Evolutionary conservation across 2,329 filamentous ascomycete species (phyloP).

Genomic region (Nothopassalora personata): DNA sequence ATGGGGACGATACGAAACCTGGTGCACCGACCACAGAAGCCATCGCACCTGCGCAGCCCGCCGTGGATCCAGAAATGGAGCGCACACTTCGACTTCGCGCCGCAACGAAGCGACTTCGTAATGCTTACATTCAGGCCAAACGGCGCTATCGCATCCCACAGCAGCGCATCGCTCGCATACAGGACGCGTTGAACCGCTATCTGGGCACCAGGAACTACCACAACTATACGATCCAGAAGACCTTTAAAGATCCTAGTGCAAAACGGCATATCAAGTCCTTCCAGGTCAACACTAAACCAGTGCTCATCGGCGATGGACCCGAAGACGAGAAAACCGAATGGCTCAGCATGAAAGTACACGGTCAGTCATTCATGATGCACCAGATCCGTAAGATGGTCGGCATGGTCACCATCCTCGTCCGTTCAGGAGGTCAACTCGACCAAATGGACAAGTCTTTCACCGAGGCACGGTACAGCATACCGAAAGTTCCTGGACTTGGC

Average conservation of each 20-base stretch:
- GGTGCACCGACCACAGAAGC: not conserved
- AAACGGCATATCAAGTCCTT: constrained; percentile 93
- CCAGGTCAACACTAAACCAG: constrained; percentile 63
- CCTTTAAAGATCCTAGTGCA: constrained; percentile 71
- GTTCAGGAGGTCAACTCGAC: constrained; percentile 67
- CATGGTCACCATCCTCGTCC: constrained; percentile 77
- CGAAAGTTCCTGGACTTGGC: constrained; percentile 86
- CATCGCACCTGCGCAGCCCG: not conserved
- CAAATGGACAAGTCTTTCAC: constrained; percentile 72
- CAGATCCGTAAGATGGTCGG: constrained; percentile 99
- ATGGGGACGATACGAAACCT: not conserved
- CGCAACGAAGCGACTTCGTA: constrained; percentile 58
- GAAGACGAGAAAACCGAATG: constrained; percentile 70
- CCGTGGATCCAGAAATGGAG: constrained; percentile 16
- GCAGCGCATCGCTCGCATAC: constrained; percentile 66
- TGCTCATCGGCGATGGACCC: constrained; percentile 32
- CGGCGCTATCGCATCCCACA: constrained; percentile 75
- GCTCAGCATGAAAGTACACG: constrained; percentile 92
- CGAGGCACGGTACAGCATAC: constrained; percentile 70
- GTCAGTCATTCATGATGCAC: constrained; percentile 99
- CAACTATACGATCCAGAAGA: constrained; percentile 95
- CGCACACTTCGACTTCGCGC: constrained; percentile 35
- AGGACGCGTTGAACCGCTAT: constrained; percentile 69
- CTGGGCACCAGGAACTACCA: constrained; percentile 86
- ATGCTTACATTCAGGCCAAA: constrained; percentile 76